Evolutionary conservation across 805 yeast genomes (phyloP), one percentile per base, ranked within the genome.

Genomic region (Candida jianshihensis): DNA sequence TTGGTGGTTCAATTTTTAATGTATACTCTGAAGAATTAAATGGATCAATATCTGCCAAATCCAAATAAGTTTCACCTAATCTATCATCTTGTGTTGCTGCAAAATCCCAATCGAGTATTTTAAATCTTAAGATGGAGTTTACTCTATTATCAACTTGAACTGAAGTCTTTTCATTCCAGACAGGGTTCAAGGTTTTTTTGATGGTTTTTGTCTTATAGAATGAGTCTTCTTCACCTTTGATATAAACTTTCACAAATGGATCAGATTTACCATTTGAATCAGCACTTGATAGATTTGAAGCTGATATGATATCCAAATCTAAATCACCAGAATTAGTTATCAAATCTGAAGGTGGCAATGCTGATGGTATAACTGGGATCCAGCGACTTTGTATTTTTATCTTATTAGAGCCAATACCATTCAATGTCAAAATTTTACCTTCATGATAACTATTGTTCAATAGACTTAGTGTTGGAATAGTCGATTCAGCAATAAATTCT

Each of bases 181-280:
- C 73, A n/a, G 99, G 99, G 40, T 83, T 73, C 48, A 92, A 68
- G 0, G 96, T 87, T 70, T 81, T 88, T 71, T 89, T 92, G 42
- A 75, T 66, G 20, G 80, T 80, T 61, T 85, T 81, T 26, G 96
- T 74, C 65, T 86, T 87, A 67, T 64, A 78, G 41, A 83, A 66
- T 24, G 62, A 56, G 21, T 74, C 74, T 36, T 70, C 70, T 13
- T 65, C 67, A 28, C 80, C 80, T 60, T 89, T 78, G 49, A 86
- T 54, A 51, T 69, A 78, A 43, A 87, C 70, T 50, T 78, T 73
- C 41, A 78, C 70, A 57, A 78, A 90, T 37, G 99, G 99, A 61
- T 92, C 99, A 4, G 96, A 86, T 56, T 83, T 82, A 34, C 97
- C 97, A 48, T 81, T 81, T 21, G 84, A 67, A 61, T 92, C 99